Evolutionary conservation across 257 asterid species (phyloP), one percentile per base, ranked within the genome.

Genomic region (Orobanche coerulescens): DNA sequence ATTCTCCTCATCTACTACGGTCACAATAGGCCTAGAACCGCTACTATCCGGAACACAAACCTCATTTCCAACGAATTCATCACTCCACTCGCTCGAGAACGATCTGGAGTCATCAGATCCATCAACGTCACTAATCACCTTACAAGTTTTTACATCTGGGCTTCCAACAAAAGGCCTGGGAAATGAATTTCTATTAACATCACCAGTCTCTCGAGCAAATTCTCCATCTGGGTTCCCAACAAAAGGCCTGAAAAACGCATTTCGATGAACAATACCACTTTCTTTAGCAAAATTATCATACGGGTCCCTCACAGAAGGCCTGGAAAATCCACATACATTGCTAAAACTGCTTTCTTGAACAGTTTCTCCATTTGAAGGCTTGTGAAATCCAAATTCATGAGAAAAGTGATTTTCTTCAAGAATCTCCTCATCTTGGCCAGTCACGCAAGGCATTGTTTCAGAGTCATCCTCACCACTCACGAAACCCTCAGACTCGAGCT

Each of bases 381-480:
- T 73, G 37, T 76, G 48, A 72, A 71, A 56, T 13, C 58, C 68
- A 66, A 63, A 57, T 9, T 47, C 54, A 18, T 19, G 54, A 11
- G 20, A 23, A 19, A 20, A 1, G 54, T 47, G 54, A 19, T 7
- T 47, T 47, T 47, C n/a, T 23, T 19, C 54, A 47, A 47, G 26
- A 47, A 16, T 19, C 13, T 18, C n/a, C n/a, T n/a, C n/a, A n/a
- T n/a, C n/a, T n/a, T n/a, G n/a, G n/a, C n/a, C n/a, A n/a, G n/a
- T n/a, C 53, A 30, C 36, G 7, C 7, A 30, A 71, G 26, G 69
- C 77, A 24, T 30, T 30, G 63, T 74, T 14, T 74, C 87, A 44
- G 68, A 62, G 60, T 52, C 80, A 60, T 76, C 85, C 33, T 76
- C 95, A 70, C 87, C 92, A 67, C 86, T 75, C 63, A 66, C 75